Percentiles rank a stretch among this genome's conserved stretches.
phyloP scores from a whole-genome alignment of 192 early-diverging fungal genomes.

The Entomortierella parvispora region DNA sequence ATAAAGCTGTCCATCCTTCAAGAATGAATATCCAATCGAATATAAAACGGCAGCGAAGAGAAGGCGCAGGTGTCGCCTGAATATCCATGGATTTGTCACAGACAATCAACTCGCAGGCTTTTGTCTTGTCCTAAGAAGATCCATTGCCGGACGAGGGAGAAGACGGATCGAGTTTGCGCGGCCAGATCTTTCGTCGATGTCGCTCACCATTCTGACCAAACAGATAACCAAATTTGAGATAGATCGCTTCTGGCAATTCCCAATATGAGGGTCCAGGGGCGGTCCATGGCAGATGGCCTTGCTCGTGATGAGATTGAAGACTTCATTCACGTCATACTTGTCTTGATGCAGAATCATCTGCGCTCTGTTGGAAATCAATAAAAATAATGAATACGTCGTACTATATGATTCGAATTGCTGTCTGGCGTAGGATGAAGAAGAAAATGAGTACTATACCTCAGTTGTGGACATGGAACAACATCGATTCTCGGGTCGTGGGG shows the following conservation, averaged over 20 bases:
- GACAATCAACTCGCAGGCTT: too few relatives aligned
- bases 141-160: too few relatives aligned
- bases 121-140: too few relatives aligned
- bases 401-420: too few relatives aligned
- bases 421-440: too few relatives aligned
- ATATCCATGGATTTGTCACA: too few relatives aligned
- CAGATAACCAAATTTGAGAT: conserved; percentile 37
- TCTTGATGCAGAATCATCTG: conserved; percentile 53
- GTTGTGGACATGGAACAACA: conserved; percentile 48
- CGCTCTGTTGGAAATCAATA: conserved; percentile 4
- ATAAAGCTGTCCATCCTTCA: too few relatives aligned
- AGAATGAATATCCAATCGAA: too few relatives aligned
- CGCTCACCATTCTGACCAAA: conserved; percentile 35
- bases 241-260: conserved; percentile 53
- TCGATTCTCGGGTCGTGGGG: conserved; percentile 51
- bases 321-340: conserved; percentile 40
- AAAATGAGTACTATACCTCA: conserved; percentile 14
- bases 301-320: conserved; percentile 36
- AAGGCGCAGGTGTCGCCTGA: too few relatives aligned
- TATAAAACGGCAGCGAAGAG: too few relatives aligned
- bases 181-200: conserved; percentile 32
- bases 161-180: too few relatives aligned
- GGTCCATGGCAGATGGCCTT: conserved; percentile 53
- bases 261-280: conserved; percentile 32
- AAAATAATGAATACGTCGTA: too few relatives aligned